Base-by-base conservation (phyloP, 352 stramenopile species). In the Hyaloperonospora brassicae region DNA sequence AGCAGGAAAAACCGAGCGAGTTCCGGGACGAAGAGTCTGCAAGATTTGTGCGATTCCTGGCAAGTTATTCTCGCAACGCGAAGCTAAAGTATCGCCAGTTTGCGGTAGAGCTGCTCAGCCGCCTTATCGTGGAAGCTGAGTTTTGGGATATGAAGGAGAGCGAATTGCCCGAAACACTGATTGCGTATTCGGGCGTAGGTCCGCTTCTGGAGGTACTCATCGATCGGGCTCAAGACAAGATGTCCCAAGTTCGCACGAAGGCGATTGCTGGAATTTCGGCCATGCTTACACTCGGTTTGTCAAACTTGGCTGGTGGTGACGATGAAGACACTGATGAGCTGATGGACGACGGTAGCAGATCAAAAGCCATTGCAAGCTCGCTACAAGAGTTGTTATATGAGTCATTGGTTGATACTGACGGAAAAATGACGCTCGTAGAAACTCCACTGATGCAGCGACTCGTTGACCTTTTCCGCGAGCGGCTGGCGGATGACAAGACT, bases 81-180 rank as follows among this genome's bases (percentile, higher is more conserved):
- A 92, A 87, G 39, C 68, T 84, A 0, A 89, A 89, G 54, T 87
- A 78, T 57, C 64, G 84, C 9, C 82, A 92, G 38, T 94, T 94
- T 52, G 80, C 74, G 3, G 78, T 94, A 9, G 84, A 94, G 42
- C 51, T 92, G 0, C 59, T 88, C 10, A 75, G 76, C 14, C 77
- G 84, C 23, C 66, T 92, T 14, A 64, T 88, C 4, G 46, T 91
- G 2, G 66, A 92, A 51, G 67, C 70, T 8, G 55, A 50, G 11
- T 76, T 82, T 27, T 92, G 82, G 82, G 74, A 72, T 43, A 59
- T 72, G 12, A 55, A 73, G 8, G 50, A 66, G 17, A 70, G 67
- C 9, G 55, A 77, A 2, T 42, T 85, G 1, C 54, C 67, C 13
- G 60, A 62, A 7, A 43, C 52, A 4, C 45, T 85, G 14, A 44